Evolutionary conservation across 768 basidiomycete genomes (phyloP).

Genomic region (Psilocybe cyanescens): DNA sequence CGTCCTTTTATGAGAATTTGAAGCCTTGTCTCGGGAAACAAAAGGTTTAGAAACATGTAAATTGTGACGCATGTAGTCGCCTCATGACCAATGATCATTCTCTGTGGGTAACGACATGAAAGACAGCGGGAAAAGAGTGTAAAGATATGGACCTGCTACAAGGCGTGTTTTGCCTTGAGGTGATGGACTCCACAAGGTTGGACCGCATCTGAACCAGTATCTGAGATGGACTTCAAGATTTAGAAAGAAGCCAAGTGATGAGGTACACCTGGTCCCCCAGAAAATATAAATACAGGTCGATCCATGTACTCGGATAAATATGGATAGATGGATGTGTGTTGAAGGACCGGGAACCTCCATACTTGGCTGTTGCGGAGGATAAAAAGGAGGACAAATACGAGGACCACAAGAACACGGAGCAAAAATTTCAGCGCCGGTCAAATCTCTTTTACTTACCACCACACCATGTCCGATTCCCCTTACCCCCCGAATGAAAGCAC

Average conservation of each 20-base stretch:
- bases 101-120: conserved; percentile 23
- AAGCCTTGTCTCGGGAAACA: conserved; percentile 2
- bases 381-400: conserved; percentile 14
- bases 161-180: conserved; percentile 58
- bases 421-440: conserved; percentile 14
- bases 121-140: conserved; percentile 21
- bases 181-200: conserved; percentile 33
- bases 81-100: conserved; percentile 21
- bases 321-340: not conserved
- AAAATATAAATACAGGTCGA: conserved; percentile 4
- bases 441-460: conserved; percentile 10
- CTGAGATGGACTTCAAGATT: conserved; percentile 20
- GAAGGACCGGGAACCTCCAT: conserved; percentile 9
- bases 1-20: conserved; percentile 17
- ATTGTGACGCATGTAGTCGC: conserved; percentile 14
- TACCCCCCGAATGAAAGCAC: conserved; percentile 19
- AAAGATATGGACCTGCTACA: conserved; percentile 19
- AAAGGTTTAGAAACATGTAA: conserved; percentile 6
- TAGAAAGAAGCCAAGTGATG: conserved; percentile 24
- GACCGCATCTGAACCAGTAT: conserved; percentile 12
- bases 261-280: conserved; percentile 11
- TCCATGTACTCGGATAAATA: not conserved
- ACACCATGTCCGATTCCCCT: conserved; percentile 14
- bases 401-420: conserved; percentile 4
- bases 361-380: conserved; percentile 11